Percentiles rank a stretch among this genome's conserved stretches.
Evolutionary conservation across 2,329 filamentous ascomycete genomes (phyloP).

Genomic region (Orbilia oligospora): DNA sequence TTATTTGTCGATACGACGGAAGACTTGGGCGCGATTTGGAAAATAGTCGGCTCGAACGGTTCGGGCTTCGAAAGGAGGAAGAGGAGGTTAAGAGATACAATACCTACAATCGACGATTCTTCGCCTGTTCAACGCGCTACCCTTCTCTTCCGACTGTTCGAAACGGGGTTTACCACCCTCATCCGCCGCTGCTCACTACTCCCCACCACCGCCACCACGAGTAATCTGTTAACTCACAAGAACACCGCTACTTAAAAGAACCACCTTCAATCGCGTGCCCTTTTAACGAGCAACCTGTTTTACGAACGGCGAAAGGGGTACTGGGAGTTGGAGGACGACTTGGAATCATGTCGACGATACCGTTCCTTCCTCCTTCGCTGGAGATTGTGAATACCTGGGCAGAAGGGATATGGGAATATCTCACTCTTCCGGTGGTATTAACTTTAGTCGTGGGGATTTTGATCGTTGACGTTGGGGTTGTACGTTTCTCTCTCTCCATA

Average conservation of each 20-base stretch:
- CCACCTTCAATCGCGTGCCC: not conserved
- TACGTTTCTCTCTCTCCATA: constrained; percentile 18
- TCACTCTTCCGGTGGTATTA: constrained; percentile 29
- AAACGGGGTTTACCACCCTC: not conserved
- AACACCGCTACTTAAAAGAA: not conserved
- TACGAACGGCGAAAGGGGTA: not conserved
- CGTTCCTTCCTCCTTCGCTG: constrained; percentile 36
- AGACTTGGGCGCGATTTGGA: not conserved
- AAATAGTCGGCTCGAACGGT: not conserved
- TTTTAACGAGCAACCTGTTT: not conserved
- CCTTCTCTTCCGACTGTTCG: constrained; percentile 6
- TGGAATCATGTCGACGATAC: constrained; percentile 9
- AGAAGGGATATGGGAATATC: constrained; percentile 9
- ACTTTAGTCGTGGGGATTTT: constrained; percentile 4
- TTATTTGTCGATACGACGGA: not conserved
- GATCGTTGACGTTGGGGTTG: constrained; percentile 23
- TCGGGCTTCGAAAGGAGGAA: constrained; percentile 11
- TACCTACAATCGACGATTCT: not conserved
- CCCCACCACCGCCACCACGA: not conserved
- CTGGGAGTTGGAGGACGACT: too few relatives aligned
- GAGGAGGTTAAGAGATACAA: not conserved
- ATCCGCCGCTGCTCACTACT: too few relatives aligned
- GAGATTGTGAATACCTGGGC: constrained; percentile 30
- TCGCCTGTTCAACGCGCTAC: not conserved
- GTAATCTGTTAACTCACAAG: not conserved